These are phyloP conservation scores for Violaceomyces palustris DNA, from an alignment of 1,284 basidiomycete genomes.

Conservation along the genomic window DNA sequence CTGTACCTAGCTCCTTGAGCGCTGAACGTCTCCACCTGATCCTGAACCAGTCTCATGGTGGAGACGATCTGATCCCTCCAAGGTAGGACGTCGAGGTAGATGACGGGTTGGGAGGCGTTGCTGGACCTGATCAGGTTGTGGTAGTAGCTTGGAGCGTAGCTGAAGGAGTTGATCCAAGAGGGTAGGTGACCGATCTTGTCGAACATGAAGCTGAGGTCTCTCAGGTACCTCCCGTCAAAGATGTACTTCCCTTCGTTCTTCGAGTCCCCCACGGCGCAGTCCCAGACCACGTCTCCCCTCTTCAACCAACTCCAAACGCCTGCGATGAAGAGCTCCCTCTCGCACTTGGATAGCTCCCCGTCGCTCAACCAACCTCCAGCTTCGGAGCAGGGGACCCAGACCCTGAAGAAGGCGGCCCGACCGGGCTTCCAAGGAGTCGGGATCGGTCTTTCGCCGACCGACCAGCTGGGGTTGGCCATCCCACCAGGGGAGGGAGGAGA, in stretches of 20 bases:
- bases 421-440: conserved; percentile 46
- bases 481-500: too few species aligned
- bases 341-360: conserved; percentile 40
- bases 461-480: too few species aligned
- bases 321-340: conserved; percentile 49
- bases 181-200: conserved; percentile 54
- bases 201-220: conserved; percentile 48
- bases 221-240: conserved; percentile 52
- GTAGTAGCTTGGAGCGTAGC: conserved; percentile 52
- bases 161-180: conserved; percentile 52
- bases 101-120: conserved; percentile 29
- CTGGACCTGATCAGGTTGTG: conserved; percentile 52
- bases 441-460: background rate
- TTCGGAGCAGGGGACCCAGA: conserved; percentile 52
- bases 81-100: conserved; percentile 49
- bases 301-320: conserved; percentile 49
- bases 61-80: conserved; percentile 49
- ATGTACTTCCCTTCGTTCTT: conserved; percentile 47
- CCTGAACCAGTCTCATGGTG: conserved; percentile 52
- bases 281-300: conserved; percentile 53
- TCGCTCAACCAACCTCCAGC: conserved; percentile 32
- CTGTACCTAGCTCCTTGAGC: conserved; percentile 51
- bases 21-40: conserved; percentile 50
- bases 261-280: conserved; percentile 50
- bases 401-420: conserved; percentile 51